phyloP scores from a whole-genome alignment of 2,329 filamentous ascomycete species.

The Neospermospora avenae region DNA sequence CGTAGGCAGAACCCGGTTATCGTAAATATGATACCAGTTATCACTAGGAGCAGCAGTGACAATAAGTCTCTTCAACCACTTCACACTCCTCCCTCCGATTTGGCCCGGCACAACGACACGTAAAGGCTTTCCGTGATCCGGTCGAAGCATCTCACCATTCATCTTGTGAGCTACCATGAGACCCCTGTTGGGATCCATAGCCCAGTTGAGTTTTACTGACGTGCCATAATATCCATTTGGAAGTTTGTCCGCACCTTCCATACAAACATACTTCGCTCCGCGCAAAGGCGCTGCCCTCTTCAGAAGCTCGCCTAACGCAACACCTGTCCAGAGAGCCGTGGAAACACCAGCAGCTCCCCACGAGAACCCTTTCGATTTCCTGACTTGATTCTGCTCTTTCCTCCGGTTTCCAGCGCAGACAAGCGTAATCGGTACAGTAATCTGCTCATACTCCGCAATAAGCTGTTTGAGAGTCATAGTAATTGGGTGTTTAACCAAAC shows the following conservation, averaged over 20 bases:
- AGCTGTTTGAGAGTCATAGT: conserved; percentile 70
- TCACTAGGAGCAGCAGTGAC: conserved; percentile 76
- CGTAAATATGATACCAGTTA: conserved; percentile 95
- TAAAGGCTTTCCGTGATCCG: conserved; percentile 84
- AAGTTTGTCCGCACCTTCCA: conserved; percentile 84
- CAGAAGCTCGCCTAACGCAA: conserved; percentile 70
- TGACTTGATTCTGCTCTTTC: conserved; percentile 88
- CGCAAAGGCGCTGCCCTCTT: conserved; percentile 63
- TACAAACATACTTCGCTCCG: conserved; percentile 78
- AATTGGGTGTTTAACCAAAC: conserved; percentile 75
- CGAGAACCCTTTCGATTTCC: conserved; percentile 90
- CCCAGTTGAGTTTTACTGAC: conserved; percentile 84
- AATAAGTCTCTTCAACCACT: conserved; percentile 83
- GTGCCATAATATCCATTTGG: conserved; percentile 90
- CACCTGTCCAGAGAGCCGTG: conserved; percentile 84
- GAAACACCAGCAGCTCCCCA: conserved; percentile 88
- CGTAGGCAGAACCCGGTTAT: conserved; percentile 86
- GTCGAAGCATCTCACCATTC: conserved; percentile 78
- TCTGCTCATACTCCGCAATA: conserved; percentile 70
- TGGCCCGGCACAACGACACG: conserved; percentile 83
- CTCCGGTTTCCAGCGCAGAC: conserved; percentile 90
- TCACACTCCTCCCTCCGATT: conserved; percentile 88
- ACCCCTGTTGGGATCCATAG: conserved; percentile 75
- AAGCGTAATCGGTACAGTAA: conserved; percentile 82
- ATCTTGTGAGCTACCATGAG: conserved; percentile 87